A percentile compares a stretch with the other conserved stretches of the same genome.
These are phyloP conservation scores for Penicillium psychrofluorescens DNA, from an alignment of 495 filamentous ascomycete genomes.

Conservation along the genomic window DNA sequence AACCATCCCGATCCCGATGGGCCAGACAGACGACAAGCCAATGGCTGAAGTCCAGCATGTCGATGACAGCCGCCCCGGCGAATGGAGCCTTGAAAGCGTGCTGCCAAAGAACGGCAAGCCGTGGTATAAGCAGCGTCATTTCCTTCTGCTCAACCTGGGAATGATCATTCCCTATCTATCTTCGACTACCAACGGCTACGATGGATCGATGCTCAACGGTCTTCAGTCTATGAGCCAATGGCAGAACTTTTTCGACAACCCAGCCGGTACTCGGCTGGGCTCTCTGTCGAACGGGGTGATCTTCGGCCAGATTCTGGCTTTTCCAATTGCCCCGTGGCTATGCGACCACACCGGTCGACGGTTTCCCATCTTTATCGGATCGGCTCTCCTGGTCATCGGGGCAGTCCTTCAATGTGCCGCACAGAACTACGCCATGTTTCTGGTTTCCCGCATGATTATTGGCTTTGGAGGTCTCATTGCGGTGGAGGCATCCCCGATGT, in stretches of 20 bases:
- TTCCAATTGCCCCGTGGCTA: slow-evolving; percentile 11
- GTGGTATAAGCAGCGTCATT: slow-evolving; percentile 7
- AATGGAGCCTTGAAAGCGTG: slow-evolving; percentile 2
- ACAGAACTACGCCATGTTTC: slow-evolving; percentile 17
- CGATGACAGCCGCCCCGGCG: not conserved
- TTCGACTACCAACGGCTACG: slow-evolving; percentile 13
- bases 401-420: slow-evolving; percentile 14
- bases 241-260: slow-evolving; percentile 13
- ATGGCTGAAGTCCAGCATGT: not conserved
- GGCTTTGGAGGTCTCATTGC: slow-evolving; percentile 17
- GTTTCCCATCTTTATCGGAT: slow-evolving; percentile 13
- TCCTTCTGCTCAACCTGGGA: slow-evolving; percentile 6
- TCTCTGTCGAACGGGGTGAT: slow-evolving; percentile 12
- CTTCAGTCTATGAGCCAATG: slow-evolving; percentile 18
- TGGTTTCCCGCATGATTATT: slow-evolving; percentile 16
- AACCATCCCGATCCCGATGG: not conserved
- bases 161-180: slow-evolving; percentile 9
- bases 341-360: slow-evolving; percentile 15
- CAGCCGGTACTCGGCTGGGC: slow-evolving; percentile 13
- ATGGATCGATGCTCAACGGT: slow-evolving; percentile 25
- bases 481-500: slow-evolving; percentile 15
- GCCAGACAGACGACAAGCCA: not conserved
- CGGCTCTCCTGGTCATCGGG: slow-evolving; percentile 13
- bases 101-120: slow-evolving; percentile 4
- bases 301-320: slow-evolving; percentile 17